Evolutionary conservation across 2,329 filamentous ascomycete genomes (phyloP).

Genomic region (Nemania bipapillata): DNA sequence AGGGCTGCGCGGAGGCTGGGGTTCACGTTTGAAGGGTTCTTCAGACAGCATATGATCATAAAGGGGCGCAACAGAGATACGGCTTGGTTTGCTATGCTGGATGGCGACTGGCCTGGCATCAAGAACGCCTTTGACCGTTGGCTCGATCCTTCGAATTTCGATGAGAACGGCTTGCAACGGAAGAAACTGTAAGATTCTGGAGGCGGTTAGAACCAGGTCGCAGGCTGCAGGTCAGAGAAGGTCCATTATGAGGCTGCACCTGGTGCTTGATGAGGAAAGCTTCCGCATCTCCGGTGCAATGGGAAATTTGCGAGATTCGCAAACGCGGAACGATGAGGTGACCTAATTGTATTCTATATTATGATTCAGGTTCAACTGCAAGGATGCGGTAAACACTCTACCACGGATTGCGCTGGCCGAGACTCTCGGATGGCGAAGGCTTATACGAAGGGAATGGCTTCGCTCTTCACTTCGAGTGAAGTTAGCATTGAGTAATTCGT

Average conservation of each 20-base stretch:
- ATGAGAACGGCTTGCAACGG: slow-evolving; percentile 63
- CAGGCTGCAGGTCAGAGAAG: background rate
- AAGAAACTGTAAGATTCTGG: slow-evolving; percentile 56
- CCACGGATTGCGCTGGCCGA: no score
- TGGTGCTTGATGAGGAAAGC: no score
- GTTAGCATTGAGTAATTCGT: no score
- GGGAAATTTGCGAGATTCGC: no score
- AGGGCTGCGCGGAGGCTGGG: slow-evolving; percentile 67
- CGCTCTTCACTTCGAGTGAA: no score
- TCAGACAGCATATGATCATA: slow-evolving; percentile 70
- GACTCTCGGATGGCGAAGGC: no score
- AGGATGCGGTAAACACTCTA: no score
- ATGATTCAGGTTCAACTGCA: no score
- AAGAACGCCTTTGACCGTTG: slow-evolving; percentile 63
- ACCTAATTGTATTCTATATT: no score
- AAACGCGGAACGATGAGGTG: no score
- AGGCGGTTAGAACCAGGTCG: background rate
- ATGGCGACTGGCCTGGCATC: slow-evolving; percentile 66
- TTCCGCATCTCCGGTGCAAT: no score
- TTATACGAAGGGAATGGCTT: no score
- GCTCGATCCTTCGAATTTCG: slow-evolving; percentile 67
- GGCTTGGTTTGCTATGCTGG: slow-evolving; percentile 68
- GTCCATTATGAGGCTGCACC: background rate
- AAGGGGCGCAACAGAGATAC: slow-evolving; percentile 69
- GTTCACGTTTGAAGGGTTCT: slow-evolving; percentile 68